A percentile compares a stretch with the other conserved stretches of the same genome.
phyloP scores from a whole-genome alignment of 2,329 filamentous ascomycete genomes.

The Curvularia spicifera region DNA sequence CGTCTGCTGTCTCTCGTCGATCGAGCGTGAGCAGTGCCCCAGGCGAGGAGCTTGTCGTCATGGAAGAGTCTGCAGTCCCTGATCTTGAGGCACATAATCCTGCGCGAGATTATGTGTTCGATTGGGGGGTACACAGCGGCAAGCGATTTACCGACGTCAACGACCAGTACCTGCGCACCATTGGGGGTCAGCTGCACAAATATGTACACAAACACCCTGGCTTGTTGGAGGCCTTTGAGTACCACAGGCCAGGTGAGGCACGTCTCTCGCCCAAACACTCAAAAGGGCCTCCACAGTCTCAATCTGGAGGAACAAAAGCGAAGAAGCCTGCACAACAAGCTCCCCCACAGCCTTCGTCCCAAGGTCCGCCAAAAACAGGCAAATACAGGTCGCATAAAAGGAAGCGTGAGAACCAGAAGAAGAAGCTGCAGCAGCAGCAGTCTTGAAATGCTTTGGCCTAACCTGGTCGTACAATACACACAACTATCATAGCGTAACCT shows the following conservation, averaged over 20 bases:
- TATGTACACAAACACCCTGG: slow-evolving; percentile 28
- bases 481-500: not conserved
- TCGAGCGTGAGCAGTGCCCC: slow-evolving; percentile 19
- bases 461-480: slow-evolving; percentile 5
- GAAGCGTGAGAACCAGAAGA: slow-evolving; percentile 4
- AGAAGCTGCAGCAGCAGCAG: slow-evolving; percentile 19
- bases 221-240: slow-evolving; percentile 33
- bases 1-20: slow-evolving; percentile 21
- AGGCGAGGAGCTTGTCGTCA: slow-evolving; percentile 7
- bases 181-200: slow-evolving; percentile 29
- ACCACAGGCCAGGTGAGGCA: slow-evolving; percentile 28
- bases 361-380: slow-evolving; percentile 3
- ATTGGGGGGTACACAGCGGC: slow-evolving; percentile 27
- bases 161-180: slow-evolving; percentile 32
- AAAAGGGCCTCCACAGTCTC: slow-evolving; percentile 1
- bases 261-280: slow-evolving; percentile 11
- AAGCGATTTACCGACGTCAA: slow-evolving; percentile 27
- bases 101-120: slow-evolving; percentile 30
- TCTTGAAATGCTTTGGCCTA: slow-evolving; percentile 28
- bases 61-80: slow-evolving; percentile 3
- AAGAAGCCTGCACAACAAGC: not conserved
- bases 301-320: not conserved
- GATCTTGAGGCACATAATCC: slow-evolving; percentile 8
- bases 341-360: not conserved
- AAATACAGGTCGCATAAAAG: slow-evolving; percentile 17